Percentiles rank a stretch among this genome's conserved stretches.
These are phyloP conservation scores for Pezicula neosporulosa DNA, from an alignment of 2,329 filamentous ascomycete genomes.

Conservation along the genomic window DNA sequence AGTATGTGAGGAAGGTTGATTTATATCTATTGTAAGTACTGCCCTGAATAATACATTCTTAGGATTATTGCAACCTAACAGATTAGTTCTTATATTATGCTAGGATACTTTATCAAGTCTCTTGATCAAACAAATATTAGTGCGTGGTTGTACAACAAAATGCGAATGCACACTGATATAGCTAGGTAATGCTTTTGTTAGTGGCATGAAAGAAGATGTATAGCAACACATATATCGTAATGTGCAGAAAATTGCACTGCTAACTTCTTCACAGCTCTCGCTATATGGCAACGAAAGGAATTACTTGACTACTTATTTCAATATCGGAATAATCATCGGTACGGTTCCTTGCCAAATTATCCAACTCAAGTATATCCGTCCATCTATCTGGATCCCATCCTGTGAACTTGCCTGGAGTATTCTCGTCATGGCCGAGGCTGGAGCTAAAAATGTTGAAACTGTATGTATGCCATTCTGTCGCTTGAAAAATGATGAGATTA, in stretches of 20 bases:
- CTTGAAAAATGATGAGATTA: neutral
- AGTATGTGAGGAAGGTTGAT: conserved; percentile 6
- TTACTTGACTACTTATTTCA: conserved; percentile 35
- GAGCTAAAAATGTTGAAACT: conserved; percentile 24
- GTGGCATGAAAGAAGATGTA: conserved; percentile 32
- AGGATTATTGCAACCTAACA: neutral
- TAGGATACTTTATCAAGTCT: conserved; percentile 12
- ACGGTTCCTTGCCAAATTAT: conserved; percentile 32
- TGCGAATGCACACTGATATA: conserved; percentile 4
- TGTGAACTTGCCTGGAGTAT: conserved; percentile 30
- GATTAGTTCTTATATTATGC: neutral
- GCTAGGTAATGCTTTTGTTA: conserved; percentile 35
- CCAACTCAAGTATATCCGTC: conserved; percentile 29
- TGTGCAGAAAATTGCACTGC: neutral
- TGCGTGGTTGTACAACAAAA: neutral
- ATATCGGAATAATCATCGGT: conserved; percentile 52
- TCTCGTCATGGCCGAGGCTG: conserved; percentile 28
- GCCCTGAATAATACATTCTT: neutral
- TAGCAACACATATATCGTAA: neutral
- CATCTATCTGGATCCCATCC: conserved; percentile 36
- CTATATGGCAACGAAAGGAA: conserved; percentile 36
- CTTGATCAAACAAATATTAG: conserved; percentile 8
- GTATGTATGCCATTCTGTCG: neutral
- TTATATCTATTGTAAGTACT: conserved; percentile 4
- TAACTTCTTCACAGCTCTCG: conserved; percentile 14